These are phyloP conservation scores for Vitis hybrid DNA, from an alignment of 177 flowering plant genomes.

Conservation along the genomic window DNA sequence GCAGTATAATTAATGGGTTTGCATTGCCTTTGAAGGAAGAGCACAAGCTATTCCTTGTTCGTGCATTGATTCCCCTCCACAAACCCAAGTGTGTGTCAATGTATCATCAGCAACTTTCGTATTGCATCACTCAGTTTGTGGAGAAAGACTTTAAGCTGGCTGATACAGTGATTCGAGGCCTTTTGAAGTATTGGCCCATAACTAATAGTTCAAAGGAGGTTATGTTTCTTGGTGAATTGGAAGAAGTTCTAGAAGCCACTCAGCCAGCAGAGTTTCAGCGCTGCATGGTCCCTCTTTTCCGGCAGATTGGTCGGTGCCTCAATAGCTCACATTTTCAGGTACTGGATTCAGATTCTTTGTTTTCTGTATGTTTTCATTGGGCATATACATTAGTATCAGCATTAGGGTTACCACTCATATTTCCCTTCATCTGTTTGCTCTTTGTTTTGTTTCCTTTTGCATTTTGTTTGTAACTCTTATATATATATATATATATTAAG, in stretches of 20 bases:
- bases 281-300: conserved; percentile 77
- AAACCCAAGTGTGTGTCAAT: conserved; percentile 69
- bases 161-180: conserved; percentile 76
- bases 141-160: conserved; percentile 85
- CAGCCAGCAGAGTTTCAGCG: conserved; percentile 81
- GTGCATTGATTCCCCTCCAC: conserved; percentile 83
- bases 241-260: conserved; percentile 80
- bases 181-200: conserved; percentile 81
- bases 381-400: background rate
- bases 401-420: no score
- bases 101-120: conserved; percentile 85
- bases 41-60: conserved; percentile 81
- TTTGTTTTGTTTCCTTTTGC: no score
- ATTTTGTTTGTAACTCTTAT: no score
- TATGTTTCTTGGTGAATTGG: conserved; percentile 82
- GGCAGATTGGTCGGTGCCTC: conserved; percentile 71
- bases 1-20: conserved; percentile 85
- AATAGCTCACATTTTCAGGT: conserved; percentile 91
- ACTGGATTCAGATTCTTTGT: background rate
- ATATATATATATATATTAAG: no score
- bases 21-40: conserved; percentile 90
- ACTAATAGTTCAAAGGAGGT: conserved; percentile 87
- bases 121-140: conserved; percentile 80
- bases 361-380: background rate
- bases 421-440: no score